These are phyloP conservation scores for Mucor racemosus DNA, from an alignment of 371 early-diverging fungal species.

Conservation along the genomic window DNA sequence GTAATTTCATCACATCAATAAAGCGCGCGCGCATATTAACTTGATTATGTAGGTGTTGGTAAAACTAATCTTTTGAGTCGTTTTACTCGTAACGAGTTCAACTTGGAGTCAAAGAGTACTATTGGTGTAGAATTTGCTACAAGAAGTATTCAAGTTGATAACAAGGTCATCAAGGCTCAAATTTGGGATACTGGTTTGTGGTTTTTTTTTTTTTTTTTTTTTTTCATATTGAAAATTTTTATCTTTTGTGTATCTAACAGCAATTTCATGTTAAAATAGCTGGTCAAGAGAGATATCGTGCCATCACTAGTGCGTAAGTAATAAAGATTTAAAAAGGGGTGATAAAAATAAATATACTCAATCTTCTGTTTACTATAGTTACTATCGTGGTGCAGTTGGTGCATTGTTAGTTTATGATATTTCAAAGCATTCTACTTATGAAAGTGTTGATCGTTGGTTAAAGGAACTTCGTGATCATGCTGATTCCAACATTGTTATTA, in stretches of 20 bases:
- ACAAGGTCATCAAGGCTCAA: constrained; percentile 97
- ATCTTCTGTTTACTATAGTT: constrained; percentile 48
- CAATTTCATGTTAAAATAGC: constrained; percentile 44
- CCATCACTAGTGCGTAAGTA: constrained; percentile 86
- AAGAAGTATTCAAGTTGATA: constrained; percentile 93
- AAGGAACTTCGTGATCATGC: constrained; percentile 98
- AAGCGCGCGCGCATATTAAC: no score
- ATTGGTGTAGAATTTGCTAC: constrained; percentile 99
- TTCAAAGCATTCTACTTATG: constrained; percentile 92
- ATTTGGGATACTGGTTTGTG: constrained; percentile 88
- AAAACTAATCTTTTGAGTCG: constrained; percentile 98
- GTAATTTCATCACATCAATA: not conserved
- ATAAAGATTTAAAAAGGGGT: no score
- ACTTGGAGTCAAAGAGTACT: constrained; percentile 96
- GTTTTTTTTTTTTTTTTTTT: not conserved
- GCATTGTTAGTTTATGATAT: constrained; percentile 99
- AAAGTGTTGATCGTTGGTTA: constrained; percentile 96
- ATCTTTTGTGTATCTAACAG: not conserved
- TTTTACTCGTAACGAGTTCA: constrained; percentile 97
- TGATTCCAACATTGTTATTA: constrained; percentile 96
- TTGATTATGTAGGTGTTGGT: constrained; percentile 77
- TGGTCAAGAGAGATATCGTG: constrained; percentile 87
- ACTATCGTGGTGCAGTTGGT: constrained; percentile 99
- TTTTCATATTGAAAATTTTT: not conserved
- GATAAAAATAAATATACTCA: no score